Evolutionary conservation across 2,329 filamentous ascomycete genomes (phyloP).

Genomic region (Aspergillus vadensis): DNA sequence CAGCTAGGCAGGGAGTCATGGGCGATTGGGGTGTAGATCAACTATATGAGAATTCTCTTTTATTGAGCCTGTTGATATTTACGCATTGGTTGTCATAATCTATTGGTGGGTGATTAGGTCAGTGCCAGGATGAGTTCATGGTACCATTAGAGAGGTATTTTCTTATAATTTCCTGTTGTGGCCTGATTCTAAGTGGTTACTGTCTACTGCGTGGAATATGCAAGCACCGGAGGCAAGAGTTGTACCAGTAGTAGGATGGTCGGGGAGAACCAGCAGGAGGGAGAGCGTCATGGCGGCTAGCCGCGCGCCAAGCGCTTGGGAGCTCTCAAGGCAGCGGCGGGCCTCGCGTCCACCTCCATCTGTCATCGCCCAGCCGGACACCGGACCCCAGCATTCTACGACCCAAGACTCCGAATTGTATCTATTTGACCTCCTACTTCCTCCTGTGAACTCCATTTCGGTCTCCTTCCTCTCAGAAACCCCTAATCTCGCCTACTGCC

Average conservation of each 20-base stretch:
- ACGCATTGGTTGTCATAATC: too few relatives aligned
- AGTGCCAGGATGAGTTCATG: too few relatives aligned
- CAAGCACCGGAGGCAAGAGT: too few relatives aligned
- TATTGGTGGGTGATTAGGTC: too few relatives aligned
- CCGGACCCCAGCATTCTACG: constrained; percentile 17
- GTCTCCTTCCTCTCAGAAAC: constrained; percentile 7
- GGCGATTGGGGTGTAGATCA: not conserved
- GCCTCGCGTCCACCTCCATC: constrained; percentile 30
- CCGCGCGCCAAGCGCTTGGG: constrained; percentile 29
- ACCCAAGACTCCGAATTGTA: constrained; percentile 20
- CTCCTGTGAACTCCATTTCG: constrained; percentile 9
- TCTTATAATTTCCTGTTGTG: too few relatives aligned
- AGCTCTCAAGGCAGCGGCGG: constrained; percentile 32
- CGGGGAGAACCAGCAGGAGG: not conserved
- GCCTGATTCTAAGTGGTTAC: too few relatives aligned
- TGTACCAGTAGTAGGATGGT: too few relatives aligned
- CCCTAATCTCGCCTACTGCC: constrained; percentile 6
- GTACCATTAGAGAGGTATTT: too few relatives aligned
- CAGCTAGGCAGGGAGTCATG: not conserved
- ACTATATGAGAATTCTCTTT: not conserved
- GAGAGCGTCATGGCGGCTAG: constrained; percentile 16
- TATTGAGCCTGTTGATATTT: not conserved
- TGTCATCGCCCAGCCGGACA: constrained; percentile 27
- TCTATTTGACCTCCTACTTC: constrained; percentile 1
- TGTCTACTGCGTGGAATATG: too few relatives aligned